Percentiles rank a stretch among this genome's conserved stretches.
These are phyloP conservation scores for Canavalia ensiformis DNA, from an alignment of 306 rosid genomes.

Conservation along the genomic window DNA sequence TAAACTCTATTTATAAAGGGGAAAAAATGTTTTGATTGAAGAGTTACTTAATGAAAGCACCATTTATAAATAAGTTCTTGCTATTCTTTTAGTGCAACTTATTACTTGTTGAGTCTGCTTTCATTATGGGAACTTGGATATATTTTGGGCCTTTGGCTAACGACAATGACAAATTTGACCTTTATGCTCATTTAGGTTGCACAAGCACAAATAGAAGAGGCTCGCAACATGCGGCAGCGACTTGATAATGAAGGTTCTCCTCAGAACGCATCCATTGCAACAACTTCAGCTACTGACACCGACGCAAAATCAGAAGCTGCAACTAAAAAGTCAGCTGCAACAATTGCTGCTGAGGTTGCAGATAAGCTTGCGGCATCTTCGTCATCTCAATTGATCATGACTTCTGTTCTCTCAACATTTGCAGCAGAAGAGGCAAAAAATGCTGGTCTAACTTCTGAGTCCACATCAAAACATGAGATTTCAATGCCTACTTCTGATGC, in stretches of 20 bases:
- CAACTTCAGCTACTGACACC: constrained; percentile 42
- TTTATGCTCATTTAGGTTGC: constrained; percentile 63
- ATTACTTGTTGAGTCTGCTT: constrained; percentile 17
- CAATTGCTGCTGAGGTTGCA: constrained; percentile 91
- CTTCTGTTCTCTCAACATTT: constrained; percentile 85
- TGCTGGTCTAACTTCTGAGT: constrained; percentile 64
- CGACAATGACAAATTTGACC: constrained; percentile 32
- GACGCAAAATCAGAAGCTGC: constrained; percentile 57
- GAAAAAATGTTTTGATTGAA: constrained; percentile 32
- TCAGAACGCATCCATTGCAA: constrained; percentile 54
- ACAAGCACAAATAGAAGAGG: constrained; percentile 86
- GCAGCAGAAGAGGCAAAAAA: constrained; percentile 87
- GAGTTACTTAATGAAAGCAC: constrained; percentile 30
- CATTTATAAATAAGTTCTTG: constrained; percentile 8
- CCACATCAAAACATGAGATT: constrained; percentile 62
- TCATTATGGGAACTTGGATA: constrained; percentile 6
- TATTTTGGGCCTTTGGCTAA: background rate
- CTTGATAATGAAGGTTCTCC: constrained; percentile 66
- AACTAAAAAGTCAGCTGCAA: constrained; percentile 74
- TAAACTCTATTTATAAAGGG: constrained; percentile 13
- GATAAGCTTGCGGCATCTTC: constrained; percentile 91
- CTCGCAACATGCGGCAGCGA: constrained; percentile 69
- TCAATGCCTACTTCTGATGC: constrained; percentile 62
- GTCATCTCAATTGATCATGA: constrained; percentile 88
- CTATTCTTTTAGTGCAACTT: constrained; percentile 21